phyloP scores from a whole-genome alignment of 2,329 filamentous ascomycete species.

The Elsinoe arachidis region DNA sequence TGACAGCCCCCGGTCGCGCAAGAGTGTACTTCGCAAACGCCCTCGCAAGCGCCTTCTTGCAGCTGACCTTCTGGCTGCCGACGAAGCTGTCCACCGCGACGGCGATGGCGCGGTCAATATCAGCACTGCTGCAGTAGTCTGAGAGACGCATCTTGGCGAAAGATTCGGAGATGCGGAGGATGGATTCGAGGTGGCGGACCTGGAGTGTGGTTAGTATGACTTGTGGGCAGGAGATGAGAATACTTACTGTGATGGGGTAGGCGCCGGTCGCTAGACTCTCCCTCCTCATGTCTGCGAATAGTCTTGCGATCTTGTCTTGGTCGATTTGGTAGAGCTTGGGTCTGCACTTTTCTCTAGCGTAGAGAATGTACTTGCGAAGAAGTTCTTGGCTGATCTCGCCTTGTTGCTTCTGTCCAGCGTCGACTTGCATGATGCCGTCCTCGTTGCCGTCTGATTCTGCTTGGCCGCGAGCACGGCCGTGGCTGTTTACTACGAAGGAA shows the following conservation, averaged over 20 bases:
- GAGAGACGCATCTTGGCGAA: slow-evolving; percentile 98
- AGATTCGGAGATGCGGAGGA: slow-evolving; percentile 86
- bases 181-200: slow-evolving; percentile 95
- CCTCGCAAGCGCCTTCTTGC: slow-evolving; percentile 88
- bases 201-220: slow-evolving; percentile 30
- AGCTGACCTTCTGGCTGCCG: slow-evolving; percentile 90
- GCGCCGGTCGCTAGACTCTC: slow-evolving; percentile 90
- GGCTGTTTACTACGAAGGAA: slow-evolving; percentile 88
- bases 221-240: slow-evolving; percentile 11
- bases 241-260: slow-evolving; percentile 90
- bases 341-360: slow-evolving; percentile 77
- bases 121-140: slow-evolving; percentile 80
- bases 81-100: slow-evolving; percentile 96
- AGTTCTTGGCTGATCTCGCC: slow-evolving; percentile 80
- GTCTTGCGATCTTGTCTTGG: slow-evolving; percentile 86
- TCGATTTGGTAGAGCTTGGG: slow-evolving; percentile 97
- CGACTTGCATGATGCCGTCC: slow-evolving; percentile 51
- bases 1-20: slow-evolving; percentile 35
- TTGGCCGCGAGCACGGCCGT: slow-evolving; percentile 70
- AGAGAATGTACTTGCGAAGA: slow-evolving; percentile 92
- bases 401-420: slow-evolving; percentile 41
- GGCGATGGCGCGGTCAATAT: slow-evolving; percentile 94
- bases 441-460: slow-evolving; percentile 37
- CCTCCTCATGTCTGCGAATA: slow-evolving; percentile 93
- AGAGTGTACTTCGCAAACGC: slow-evolving; percentile 88